These are phyloP conservation scores for Skeletonema grethae DNA, from an alignment of 108 stramenopile genomes.

Conservation along the genomic window DNA sequence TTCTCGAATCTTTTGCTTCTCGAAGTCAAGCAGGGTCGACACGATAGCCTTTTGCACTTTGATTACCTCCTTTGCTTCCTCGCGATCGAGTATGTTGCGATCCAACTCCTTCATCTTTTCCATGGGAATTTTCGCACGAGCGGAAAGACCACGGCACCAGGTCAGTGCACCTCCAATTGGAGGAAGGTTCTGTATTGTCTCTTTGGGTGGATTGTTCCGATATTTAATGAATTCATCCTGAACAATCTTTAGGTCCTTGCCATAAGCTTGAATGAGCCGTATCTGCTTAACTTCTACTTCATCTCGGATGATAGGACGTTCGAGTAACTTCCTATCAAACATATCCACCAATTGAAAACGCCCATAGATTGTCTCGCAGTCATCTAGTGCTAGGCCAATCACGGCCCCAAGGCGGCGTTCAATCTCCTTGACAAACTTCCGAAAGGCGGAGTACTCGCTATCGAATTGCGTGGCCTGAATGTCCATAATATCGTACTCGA, in stretches of 20 bases:
- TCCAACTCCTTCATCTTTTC: slow-evolving; percentile 80
- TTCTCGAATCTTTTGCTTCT: slow-evolving; percentile 74
- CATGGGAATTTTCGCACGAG: slow-evolving; percentile 86
- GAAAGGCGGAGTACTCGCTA: slow-evolving; percentile 79
- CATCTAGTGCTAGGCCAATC: slow-evolving; percentile 87
- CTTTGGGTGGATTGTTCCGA: slow-evolving; percentile 65
- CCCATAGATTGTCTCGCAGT: slow-evolving; percentile 85
- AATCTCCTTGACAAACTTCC: slow-evolving; percentile 84
- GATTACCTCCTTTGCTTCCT: slow-evolving; percentile 89
- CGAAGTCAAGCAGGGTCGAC: slow-evolving; percentile 78
- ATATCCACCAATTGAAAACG: slow-evolving; percentile 86
- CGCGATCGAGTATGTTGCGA: slow-evolving; percentile 80
- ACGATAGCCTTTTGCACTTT: slow-evolving; percentile 72
- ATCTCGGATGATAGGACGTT: slow-evolving; percentile 89
- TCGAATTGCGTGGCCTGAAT: slow-evolving; percentile 83
- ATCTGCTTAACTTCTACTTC: slow-evolving; percentile 92
- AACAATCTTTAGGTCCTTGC: slow-evolving; percentile 79
- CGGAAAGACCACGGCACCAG: slow-evolving; percentile 87
- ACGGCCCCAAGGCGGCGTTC: slow-evolving; percentile 87
- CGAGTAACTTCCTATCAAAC: slow-evolving; percentile 82
- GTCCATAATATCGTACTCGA: slow-evolving; percentile 91
- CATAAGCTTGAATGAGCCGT: slow-evolving; percentile 82
- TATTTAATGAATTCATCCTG: slow-evolving; percentile 86
- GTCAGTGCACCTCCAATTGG: slow-evolving; percentile 85
- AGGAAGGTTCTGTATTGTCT: slow-evolving; percentile 72